phyloP scores from a whole-genome alignment of 768 basidiomycete genomes.

The Strobilomyces echinocephalus region DNA sequence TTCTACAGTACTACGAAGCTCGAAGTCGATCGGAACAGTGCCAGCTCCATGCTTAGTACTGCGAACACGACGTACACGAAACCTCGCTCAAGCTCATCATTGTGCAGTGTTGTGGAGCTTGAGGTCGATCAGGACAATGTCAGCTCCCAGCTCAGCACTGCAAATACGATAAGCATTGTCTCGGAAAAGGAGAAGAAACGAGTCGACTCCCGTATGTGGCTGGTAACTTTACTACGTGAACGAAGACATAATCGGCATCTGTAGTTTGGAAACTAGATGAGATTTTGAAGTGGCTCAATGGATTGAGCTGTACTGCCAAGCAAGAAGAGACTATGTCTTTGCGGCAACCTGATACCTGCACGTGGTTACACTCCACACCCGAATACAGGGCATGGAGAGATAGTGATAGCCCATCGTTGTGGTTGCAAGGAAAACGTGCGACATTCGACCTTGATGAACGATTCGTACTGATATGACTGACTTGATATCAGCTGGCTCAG shows the following conservation, averaged over 20 bases:
- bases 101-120: neutral
- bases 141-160: neutral
- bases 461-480: neutral
- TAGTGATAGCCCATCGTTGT: neutral
- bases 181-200: neutral
- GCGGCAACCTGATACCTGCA: conserved; percentile 13
- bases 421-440: neutral
- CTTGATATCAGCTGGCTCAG: neutral
- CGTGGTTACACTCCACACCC: neutral
- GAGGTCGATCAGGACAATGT: neutral
- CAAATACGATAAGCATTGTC: neutral
- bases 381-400: neutral
- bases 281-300: conserved; percentile 8
- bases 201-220: neutral
- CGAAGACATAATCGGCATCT: neutral
- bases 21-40: neutral
- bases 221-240: neutral
- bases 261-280: conserved; percentile 6
- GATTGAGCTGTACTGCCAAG: conserved; percentile 10
- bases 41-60: too few species aligned
- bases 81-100: neutral
- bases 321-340: conserved; percentile 7
- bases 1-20: neutral
- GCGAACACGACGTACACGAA: too few species aligned
- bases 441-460: neutral